phyloP scores from a whole-genome alignment of 768 basidiomycete genomes.

The Cyclocybe aegerita region DNA sequence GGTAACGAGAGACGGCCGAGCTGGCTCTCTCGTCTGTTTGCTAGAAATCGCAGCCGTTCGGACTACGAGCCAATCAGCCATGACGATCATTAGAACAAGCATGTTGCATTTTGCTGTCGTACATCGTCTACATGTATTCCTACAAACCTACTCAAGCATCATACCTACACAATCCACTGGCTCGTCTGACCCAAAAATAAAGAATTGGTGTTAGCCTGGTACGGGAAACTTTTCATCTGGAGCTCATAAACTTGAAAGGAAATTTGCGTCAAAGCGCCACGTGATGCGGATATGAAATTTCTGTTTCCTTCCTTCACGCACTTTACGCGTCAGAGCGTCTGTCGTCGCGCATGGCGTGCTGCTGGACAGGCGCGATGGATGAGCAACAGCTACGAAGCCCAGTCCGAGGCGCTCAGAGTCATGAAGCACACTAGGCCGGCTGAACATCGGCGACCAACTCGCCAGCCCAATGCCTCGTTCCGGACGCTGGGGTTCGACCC shows the following conservation, averaged over 20 bases:
- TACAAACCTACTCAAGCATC: neutral
- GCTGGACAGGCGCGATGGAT: conserved; percentile 10
- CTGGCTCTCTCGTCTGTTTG: conserved; percentile 52
- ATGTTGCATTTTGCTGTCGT: neutral
- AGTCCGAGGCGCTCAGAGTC: conserved; percentile 9
- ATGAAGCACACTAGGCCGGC: too few relatives aligned
- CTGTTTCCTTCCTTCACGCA: conserved; percentile 17
- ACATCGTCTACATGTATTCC: neutral
- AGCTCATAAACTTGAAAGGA: neutral
- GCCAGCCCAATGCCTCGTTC: too few relatives aligned
- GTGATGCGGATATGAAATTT: conserved; percentile 23
- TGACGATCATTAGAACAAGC: conserved; percentile 24
- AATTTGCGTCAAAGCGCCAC: conserved; percentile 9
- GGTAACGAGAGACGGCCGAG: neutral
- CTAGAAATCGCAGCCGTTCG: too few relatives aligned
- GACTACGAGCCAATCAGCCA: conserved; percentile 48
- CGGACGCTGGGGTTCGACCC: conserved; percentile 49
- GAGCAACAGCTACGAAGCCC: conserved; percentile 12
- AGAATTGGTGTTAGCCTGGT: too few relatives aligned
- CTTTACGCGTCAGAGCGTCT: conserved; percentile 1
- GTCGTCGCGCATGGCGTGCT: conserved; percentile 2
- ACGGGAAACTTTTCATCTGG: too few relatives aligned
- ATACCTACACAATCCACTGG: neutral
- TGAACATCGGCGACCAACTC: too few relatives aligned
- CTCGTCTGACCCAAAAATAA: too few relatives aligned